Conservation (phyloP, 2,329 filamentous ascomycete species). For the Microdochium trichocladiopsis region DNA sequence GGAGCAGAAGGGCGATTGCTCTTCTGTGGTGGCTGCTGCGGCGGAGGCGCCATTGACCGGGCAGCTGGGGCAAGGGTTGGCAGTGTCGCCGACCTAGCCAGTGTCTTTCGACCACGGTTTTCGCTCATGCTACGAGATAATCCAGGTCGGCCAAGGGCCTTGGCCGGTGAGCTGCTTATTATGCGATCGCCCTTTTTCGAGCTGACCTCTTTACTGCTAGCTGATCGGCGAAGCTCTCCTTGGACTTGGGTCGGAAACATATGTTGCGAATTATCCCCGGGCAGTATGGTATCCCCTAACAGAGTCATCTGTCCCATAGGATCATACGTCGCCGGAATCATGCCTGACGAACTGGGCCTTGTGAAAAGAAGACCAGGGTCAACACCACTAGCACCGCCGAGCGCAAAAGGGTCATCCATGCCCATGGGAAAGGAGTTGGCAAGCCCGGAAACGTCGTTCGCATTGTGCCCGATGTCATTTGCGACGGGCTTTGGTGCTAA, state of each 20-base stretch:
- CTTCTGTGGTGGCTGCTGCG: slow-evolving; percentile 18
- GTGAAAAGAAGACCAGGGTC: slow-evolving; percentile 54
- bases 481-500: slow-evolving; percentile 39
- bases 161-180: slow-evolving; percentile 42
- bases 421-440: slow-evolving; percentile 32
- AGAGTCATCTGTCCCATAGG: slow-evolving; percentile 17
- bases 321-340: slow-evolving; percentile 30
- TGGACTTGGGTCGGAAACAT: slow-evolving; percentile 21
- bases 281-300: slow-evolving; percentile 15
- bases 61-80: slow-evolving; percentile 37
- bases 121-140: slow-evolving; percentile 50
- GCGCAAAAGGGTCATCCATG: slow-evolving; percentile 43
- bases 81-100: slow-evolving; percentile 28
- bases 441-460: slow-evolving; percentile 28
- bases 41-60: slow-evolving; percentile 16
- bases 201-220: slow-evolving; percentile 36
- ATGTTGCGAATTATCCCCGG: slow-evolving; percentile 9
- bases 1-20: slow-evolving; percentile 23
- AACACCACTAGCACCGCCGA: slow-evolving; percentile 30
- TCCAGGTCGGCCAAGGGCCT: slow-evolving; percentile 36
- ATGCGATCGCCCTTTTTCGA: slow-evolving; percentile 33
- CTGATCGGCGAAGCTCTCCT: slow-evolving; percentile 34
- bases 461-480: slow-evolving; percentile 20
- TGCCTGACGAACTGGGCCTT: slow-evolving; percentile 38
- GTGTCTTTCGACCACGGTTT: slow-evolving; percentile 36